Base-by-base conservation (phyloP, 768 basidiomycete genomes). In the Podaxis carcinomalis region DNA sequence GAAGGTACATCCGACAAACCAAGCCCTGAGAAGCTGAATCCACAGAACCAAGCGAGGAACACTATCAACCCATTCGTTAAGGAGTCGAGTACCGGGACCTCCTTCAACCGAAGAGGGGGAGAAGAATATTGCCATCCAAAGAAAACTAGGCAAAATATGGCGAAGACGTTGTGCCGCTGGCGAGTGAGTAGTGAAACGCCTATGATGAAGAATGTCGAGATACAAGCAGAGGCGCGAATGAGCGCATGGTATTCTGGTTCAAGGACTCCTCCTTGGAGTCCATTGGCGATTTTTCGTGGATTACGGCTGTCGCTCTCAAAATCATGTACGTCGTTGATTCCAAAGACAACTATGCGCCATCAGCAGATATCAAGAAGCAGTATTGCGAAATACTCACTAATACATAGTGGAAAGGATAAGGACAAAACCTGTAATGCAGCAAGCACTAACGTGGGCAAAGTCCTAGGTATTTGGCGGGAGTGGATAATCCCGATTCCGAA, bases 291-390 rank as follows among this genome's bases (percentile, higher is more conserved):
- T 50, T 66, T 66, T 4, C 65, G 60, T 42, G 65, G 65, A 19
- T 66, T 66, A 5, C 63, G 65, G n/a, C 35, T 64, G 39, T 66
- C 65, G 37, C 60, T 61, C 39, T 64, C 57, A 35, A 57, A 66
- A 28, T 66, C 65, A n/a, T 64, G 52, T 5, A 66, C 57, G 28
- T 66, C 65, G 32, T 64, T 66, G 3, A 66, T 61, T 16, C 65
- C 65, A 42, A 66, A 66, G 4, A 63, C 44, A n/a, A 66, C 65
- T 66, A 13, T 49, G 54, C 59, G 0, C 3, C 13, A 32, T 36
- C 7, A 51, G 50, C 32, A 6, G n/a, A n/a, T 28, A 11, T 6
- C 3, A 13, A 42, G 5, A 7, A 42, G 16, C 32, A 14, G 2
- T 36, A 21, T 16, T 14, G 19, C 19, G 11, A 37, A 35, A 36